phyloP scores from a whole-genome alignment of 2,329 filamentous ascomycete species.

The Diaporthe vexans region DNA sequence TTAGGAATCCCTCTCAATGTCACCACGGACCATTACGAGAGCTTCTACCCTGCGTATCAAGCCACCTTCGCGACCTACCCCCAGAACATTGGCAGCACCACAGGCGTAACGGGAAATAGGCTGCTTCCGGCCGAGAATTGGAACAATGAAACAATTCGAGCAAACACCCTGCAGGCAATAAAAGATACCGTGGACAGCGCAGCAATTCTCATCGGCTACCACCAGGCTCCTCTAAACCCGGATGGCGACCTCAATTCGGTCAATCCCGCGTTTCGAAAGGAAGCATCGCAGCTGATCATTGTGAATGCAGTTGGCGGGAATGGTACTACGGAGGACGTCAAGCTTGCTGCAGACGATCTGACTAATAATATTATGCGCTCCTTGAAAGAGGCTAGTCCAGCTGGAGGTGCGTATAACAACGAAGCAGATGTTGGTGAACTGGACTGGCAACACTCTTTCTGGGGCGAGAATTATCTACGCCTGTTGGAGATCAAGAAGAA shows the following conservation, averaged over 20 bases:
- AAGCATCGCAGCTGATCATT: conserved; percentile 51
- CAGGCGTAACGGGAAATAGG: conserved; percentile 53
- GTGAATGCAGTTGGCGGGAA: conserved; percentile 47
- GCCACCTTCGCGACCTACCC: conserved; percentile 47
- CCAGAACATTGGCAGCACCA: conserved; percentile 54
- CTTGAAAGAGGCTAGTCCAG: conserved; percentile 47
- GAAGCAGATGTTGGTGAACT: conserved; percentile 54
- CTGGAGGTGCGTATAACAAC: conserved; percentile 51
- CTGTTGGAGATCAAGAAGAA: conserved; percentile 54
- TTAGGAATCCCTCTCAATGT: conserved; percentile 47
- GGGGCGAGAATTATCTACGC: conserved; percentile 49
- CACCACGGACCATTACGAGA: conserved; percentile 46
- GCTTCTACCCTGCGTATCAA: conserved; percentile 48
- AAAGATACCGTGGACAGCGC: conserved; percentile 49
- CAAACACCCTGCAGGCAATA: conserved; percentile 50
- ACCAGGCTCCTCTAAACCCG: conserved; percentile 49
- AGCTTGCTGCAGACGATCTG: conserved; percentile 46
- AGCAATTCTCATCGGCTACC: conserved; percentile 48
- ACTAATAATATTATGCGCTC: conserved; percentile 45
- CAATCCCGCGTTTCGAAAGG: conserved; percentile 62
- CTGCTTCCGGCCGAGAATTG: conserved; percentile 53
- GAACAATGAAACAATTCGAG: conserved; percentile 45
- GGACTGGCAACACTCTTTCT: conserved; percentile 49
- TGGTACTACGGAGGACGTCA: conserved; percentile 46
- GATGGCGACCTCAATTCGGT: conserved; percentile 56